Conservation (phyloP, 164 flowering plant genomes). For the Nymphaea thermarum region DNA sequence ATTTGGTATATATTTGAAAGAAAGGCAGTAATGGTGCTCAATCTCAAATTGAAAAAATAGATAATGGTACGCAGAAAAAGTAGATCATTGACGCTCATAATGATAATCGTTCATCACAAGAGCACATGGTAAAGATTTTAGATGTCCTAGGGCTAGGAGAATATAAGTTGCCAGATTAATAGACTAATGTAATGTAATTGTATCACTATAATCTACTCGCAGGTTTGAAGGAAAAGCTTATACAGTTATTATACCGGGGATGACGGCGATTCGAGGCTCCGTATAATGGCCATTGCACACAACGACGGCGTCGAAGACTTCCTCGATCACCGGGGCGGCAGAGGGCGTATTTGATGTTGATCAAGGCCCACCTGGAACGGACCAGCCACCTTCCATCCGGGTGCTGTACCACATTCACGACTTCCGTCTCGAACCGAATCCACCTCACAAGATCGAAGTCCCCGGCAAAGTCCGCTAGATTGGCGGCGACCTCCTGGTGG, state of each 20-base stretch:
- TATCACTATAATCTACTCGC: too few relatives aligned
- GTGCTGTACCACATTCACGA: constrained; percentile 29
- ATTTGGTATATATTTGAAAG: too few relatives aligned
- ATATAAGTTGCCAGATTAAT: too few relatives aligned
- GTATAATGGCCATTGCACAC: constrained; percentile 47
- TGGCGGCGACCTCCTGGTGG: constrained; percentile 56
- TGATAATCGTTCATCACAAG: too few relatives aligned
- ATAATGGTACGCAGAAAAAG: too few relatives aligned
- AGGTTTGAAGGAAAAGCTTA: too few relatives aligned
- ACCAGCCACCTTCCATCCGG: constrained; percentile 56
- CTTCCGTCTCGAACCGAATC: constrained; percentile 61
- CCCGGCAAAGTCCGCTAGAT: constrained; percentile 39
- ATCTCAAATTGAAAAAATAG: too few relatives aligned
- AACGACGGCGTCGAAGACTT: constrained; percentile 44
- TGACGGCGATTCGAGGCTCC: constrained; percentile 37
- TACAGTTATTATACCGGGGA: constrained; percentile 28
- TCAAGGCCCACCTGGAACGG: constrained; percentile 13
- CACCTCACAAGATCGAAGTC: constrained; percentile 44
- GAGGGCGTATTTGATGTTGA: neutral
- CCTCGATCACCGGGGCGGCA: constrained; percentile 5
- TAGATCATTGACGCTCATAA: too few relatives aligned
- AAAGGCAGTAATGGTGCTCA: too few relatives aligned
- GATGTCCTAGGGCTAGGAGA: too few relatives aligned
- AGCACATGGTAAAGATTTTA: too few relatives aligned
- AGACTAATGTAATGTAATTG: too few relatives aligned